These are phyloP conservation scores for Amphirosellinia nigrospora DNA, from an alignment of 495 filamentous ascomycete species.

Conservation along the genomic window DNA sequence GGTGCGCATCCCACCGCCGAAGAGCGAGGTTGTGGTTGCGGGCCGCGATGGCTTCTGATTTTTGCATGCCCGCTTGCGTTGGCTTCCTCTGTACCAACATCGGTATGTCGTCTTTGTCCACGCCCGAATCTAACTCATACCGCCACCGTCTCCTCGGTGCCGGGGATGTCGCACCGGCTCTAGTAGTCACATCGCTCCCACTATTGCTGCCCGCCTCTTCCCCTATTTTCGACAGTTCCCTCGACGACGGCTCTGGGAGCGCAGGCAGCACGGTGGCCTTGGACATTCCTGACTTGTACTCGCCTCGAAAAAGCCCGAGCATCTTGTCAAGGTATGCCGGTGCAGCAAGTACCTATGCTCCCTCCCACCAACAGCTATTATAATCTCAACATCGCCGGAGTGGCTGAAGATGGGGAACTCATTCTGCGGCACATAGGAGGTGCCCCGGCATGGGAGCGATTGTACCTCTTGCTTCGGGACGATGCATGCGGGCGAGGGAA, in stretches of 20 bases:
- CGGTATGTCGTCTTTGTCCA: conserved; percentile 76
- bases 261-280: conserved; percentile 47
- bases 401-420: conserved; percentile 92
- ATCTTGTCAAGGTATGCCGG: conserved; percentile 81
- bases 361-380: conserved; percentile 70
- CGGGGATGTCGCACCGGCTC: conserved; percentile 34
- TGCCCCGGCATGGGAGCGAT: conserved; percentile 83
- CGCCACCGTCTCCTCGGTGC: conserved; percentile 71
- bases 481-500: conserved; percentile 50
- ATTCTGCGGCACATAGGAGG: conserved; percentile 74
- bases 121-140: conserved; percentile 83
- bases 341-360: conserved; percentile 87
- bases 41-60: conserved; percentile 25
- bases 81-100: conserved; percentile 81
- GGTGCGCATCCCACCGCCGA: conserved; percentile 46
- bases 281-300: conserved; percentile 86
- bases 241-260: conserved; percentile 39
- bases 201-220: conserved; percentile 55
- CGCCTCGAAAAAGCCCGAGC: conserved; percentile 91
- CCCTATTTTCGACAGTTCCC: conserved; percentile 60
- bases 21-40: conserved; percentile 45
- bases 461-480: conserved; percentile 69
- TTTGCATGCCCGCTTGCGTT: conserved; percentile 26
- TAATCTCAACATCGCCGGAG: conserved; percentile 88
- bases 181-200: conserved; percentile 30